These are phyloP conservation scores for Scytalidium sp. DNA, from an alignment of 2,329 filamentous ascomycete genomes.

Conservation along the genomic window DNA sequence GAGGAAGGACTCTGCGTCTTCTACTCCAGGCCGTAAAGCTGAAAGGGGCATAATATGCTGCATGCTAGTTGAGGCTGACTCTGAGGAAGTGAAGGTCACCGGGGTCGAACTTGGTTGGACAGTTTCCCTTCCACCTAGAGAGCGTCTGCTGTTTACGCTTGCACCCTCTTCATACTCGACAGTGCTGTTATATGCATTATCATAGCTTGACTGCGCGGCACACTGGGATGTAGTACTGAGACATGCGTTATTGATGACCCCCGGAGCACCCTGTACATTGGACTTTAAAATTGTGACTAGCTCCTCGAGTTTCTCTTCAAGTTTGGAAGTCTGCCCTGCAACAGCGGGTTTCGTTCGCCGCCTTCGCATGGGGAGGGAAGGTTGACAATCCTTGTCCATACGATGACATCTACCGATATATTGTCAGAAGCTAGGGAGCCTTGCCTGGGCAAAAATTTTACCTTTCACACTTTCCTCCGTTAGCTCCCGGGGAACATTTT, in stretches of 20 bases:
- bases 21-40: not conserved
- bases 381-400: slow-evolving; percentile 8
- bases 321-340: slow-evolving; percentile 1
- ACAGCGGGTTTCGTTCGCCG: slow-evolving; percentile 1
- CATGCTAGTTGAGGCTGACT: not conserved
- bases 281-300: slow-evolving; percentile 1
- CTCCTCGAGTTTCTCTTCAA: slow-evolving; percentile 3
- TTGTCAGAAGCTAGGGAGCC: not conserved
- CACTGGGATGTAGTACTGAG: not conserved
- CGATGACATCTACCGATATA: slow-evolving; percentile 5
- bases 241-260: not conserved
- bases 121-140: no score
- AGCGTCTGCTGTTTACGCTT: no score
- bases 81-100: not conserved
- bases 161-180: no score
- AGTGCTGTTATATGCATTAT: slow-evolving; percentile 1
- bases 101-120: not conserved
- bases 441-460: not conserved
- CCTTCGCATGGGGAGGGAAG: slow-evolving; percentile 5
- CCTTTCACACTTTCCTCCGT: slow-evolving; percentile 2
- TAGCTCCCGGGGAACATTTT: not conserved
- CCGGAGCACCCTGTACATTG: not conserved
- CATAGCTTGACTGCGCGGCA: not conserved
- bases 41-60: not conserved
- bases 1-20: slow-evolving; percentile 4